phyloP scores from a whole-genome alignment of 164 flowering plant genomes.

The Macadamia tetraphylla region DNA sequence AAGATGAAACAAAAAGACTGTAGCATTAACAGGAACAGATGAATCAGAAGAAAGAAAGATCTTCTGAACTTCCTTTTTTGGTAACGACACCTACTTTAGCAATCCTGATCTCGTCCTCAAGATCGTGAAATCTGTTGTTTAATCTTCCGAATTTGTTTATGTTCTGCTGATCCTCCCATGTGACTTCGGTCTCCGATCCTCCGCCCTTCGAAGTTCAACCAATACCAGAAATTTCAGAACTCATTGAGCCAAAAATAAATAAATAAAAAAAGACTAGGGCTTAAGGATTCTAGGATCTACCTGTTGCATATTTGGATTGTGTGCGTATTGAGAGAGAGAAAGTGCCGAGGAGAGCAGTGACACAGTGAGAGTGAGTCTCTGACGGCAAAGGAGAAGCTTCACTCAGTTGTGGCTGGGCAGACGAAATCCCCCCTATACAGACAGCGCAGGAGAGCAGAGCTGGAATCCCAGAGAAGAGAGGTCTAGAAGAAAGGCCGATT shows the following conservation, averaged over 20 bases:
- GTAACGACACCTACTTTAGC: constrained; percentile 46
- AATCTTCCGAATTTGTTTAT: constrained; percentile 85
- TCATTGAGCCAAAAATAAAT: background rate
- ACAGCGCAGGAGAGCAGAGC: no score
- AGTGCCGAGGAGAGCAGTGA: background rate
- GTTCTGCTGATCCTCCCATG: constrained; percentile 99
- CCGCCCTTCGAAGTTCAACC: constrained; percentile 27
- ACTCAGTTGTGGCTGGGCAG: no score
- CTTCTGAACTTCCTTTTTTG: no score
- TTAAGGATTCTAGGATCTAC: background rate
- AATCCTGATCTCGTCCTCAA: constrained; percentile 79
- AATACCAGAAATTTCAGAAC: background rate
- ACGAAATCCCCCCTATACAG: no score
- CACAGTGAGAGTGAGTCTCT: background rate
- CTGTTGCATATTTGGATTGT: constrained; percentile 15
- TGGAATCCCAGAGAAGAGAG: no score
- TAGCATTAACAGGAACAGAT: background rate
- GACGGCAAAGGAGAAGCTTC: background rate
- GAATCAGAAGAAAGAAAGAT: no score
- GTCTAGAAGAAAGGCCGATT: no score
- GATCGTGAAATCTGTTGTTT: constrained; percentile 84
- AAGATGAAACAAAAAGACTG: background rate
- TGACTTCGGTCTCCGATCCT: constrained; percentile 79
- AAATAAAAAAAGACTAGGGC: background rate
- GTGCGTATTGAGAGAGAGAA: no score